These are phyloP conservation scores for Debaryomycetaceae sp. DNA, from an alignment of 1,139 yeast species.

Conservation along the genomic window DNA sequence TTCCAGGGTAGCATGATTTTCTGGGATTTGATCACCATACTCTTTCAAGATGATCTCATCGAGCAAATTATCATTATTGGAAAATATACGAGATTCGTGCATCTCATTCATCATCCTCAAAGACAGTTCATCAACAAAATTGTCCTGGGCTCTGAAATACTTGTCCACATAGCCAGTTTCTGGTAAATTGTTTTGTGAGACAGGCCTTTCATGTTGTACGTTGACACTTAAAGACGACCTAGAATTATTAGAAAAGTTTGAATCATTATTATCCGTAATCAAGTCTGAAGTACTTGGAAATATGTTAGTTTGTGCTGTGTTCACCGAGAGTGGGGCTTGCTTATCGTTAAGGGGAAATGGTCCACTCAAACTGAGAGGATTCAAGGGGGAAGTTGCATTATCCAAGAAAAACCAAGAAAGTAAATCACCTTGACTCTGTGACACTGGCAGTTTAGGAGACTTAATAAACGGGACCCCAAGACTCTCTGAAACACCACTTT, in stretches of 20 bases:
- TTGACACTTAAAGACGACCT: not conserved
- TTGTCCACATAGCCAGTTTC: not conserved
- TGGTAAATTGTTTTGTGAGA: not conserved
- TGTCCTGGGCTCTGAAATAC: not conserved
- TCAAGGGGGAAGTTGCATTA: constrained; percentile 8
- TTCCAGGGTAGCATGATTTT: too few relatives aligned
- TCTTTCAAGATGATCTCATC: constrained; percentile 29
- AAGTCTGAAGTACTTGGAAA: not conserved
- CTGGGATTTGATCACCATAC: not conserved
- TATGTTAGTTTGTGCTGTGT: not conserved
- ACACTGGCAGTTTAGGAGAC: constrained; percentile 1
- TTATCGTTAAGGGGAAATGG: not conserved
- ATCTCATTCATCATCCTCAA: constrained; percentile 13
- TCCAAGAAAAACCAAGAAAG: constrained; percentile 40
- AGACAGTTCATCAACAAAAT: not conserved
- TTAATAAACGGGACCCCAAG: too few relatives aligned
- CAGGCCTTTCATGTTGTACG: not conserved
- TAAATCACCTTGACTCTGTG: constrained; percentile 33
- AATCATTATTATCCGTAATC: not conserved
- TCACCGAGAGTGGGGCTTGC: not conserved
- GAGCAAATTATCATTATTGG: constrained; percentile 36
- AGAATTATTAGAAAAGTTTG: not conserved
- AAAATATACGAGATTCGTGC: constrained; percentile 35
- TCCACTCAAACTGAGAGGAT: not conserved
- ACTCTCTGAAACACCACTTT: too few relatives aligned